Evolutionary conservation across 169 alveolate species (phyloP), one percentile per base, ranked within the genome.

Genomic region (Eimeria praecox): DNA sequence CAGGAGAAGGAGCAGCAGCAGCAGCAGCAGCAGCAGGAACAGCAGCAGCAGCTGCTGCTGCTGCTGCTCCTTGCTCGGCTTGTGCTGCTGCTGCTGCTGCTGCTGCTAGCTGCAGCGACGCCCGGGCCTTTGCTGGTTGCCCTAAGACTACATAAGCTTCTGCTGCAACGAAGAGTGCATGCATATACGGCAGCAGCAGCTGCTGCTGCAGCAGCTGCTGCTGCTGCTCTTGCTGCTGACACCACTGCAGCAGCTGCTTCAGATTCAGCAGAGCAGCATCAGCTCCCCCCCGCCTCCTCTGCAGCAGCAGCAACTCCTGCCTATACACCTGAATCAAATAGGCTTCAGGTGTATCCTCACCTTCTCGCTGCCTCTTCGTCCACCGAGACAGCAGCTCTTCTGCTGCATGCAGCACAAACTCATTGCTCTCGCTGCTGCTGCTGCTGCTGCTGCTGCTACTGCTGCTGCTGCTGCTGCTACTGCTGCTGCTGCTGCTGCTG

Each of bases 171-270:
- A 44, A 38, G 42, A 46, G 71, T n/a, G 90, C 90, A 49, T 82
- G 90, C 59, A 77, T 24, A 22, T 77, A 22, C 40, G 87, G 87
- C 59, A 40, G 59, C 52, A 40, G 66, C 73, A 33, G 90, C 49
- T 14, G 90, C 66, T 46, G 71, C 42, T 49, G 90, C 42, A 42
- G 66, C 73, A 22, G 90, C 49, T 16, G 90, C 66, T 82, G 71
- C 22, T 49, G 90, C 42, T 38, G 90, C 73, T 82, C 75, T 73
- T 82, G 90, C 90, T 82, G 90, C 90, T 82, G 75, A 38, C 18
- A 35, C 73, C 44, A 1, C 90, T 82, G 73, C 73, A 82, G 66
- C 90, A 82, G 90, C 73, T 82, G 90, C 90, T 82, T 82, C 75
- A 82, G 52, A 24, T 14, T 35, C 90, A 49, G 90, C 90, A 82